A percentile compares a stretch with the other conserved stretches of the same genome.
Evolutionary conservation across 805 yeast species (phyloP).

Genomic region (Barnettozyma wickerhamii): DNA sequence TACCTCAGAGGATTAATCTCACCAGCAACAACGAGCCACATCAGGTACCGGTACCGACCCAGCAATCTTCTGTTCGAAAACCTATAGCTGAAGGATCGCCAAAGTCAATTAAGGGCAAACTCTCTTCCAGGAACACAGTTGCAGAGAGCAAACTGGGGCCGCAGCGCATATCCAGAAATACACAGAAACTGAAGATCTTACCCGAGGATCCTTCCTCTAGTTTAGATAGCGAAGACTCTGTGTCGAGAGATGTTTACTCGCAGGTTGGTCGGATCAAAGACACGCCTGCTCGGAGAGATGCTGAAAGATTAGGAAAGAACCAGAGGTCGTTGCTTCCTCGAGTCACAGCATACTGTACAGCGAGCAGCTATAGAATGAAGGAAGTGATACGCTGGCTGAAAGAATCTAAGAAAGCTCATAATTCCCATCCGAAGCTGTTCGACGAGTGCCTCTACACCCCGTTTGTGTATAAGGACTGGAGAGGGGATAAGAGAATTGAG

Average conservation of each 20-base stretch:
- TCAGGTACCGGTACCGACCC: slow-evolving; percentile 1
- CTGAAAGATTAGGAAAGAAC: slow-evolving; percentile 82
- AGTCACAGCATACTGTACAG: slow-evolving; percentile 94
- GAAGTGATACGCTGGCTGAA: slow-evolving; percentile 82
- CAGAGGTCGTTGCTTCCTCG: slow-evolving; percentile 78
- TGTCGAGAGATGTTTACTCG: slow-evolving; percentile 60
- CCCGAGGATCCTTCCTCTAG: slow-evolving; percentile 52
- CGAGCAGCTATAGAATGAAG: slow-evolving; percentile 87
- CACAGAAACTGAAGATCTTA: slow-evolving; percentile 65
- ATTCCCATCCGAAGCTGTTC: slow-evolving; percentile 80
- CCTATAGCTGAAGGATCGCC: no score
- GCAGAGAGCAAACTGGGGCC: slow-evolving; percentile 49
- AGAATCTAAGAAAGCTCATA: slow-evolving; percentile 67
- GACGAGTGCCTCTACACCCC: slow-evolving; percentile 96
- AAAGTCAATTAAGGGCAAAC: not conserved
- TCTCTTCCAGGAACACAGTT: slow-evolving; percentile 4
- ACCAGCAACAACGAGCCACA: not conserved
- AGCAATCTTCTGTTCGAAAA: no score
- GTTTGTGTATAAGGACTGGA: slow-evolving; percentile 75
- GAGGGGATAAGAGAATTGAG: slow-evolving; percentile 44
- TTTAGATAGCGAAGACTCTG: slow-evolving; percentile 10
- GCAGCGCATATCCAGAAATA: slow-evolving; percentile 69
- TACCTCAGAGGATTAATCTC: not conserved
- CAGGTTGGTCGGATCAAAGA: slow-evolving; percentile 83
- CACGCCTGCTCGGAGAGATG: slow-evolving; percentile 86